Evolutionary conservation across 1,139 yeast genomes (phyloP).

Genomic region (Lodderomyces orthopsilosis): DNA sequence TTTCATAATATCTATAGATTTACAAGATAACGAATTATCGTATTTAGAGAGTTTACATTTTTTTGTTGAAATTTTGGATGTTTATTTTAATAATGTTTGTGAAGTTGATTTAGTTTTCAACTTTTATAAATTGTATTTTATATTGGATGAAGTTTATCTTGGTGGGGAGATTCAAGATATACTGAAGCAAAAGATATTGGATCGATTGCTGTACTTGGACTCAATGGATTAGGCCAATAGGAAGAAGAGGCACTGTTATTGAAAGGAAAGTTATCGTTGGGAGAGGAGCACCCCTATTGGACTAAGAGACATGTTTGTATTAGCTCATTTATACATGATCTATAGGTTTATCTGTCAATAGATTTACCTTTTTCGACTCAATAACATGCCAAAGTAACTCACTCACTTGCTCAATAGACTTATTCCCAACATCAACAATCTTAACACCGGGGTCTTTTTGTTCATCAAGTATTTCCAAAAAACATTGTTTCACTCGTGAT

Average conservation of each 20-base stretch:
- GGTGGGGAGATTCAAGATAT: conserved; percentile 82
- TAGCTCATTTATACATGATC: conserved; percentile 5
- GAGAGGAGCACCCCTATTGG: not conserved
- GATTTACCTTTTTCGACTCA: conserved; percentile 13
- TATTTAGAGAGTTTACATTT: conserved; percentile 83
- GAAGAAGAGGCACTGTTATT: not conserved
- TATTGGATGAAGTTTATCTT: conserved; percentile 70
- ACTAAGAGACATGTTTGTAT: too few relatives aligned
- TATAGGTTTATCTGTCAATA: conserved; percentile 16
- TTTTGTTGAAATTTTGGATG: conserved; percentile 84
- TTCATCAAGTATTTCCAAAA: conserved; percentile 44
- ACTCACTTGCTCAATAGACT: conserved; percentile 57
- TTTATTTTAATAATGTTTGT: conserved; percentile 86
- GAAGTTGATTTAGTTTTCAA: conserved; percentile 87
- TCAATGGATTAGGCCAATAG: conserved; percentile 25
- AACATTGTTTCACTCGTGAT: conserved; percentile 57
- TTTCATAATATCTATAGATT: conserved; percentile 76
- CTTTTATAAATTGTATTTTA: conserved; percentile 67
- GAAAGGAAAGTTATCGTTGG: not conserved
- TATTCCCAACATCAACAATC: conserved; percentile 58
- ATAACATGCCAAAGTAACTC: conserved; percentile 27
- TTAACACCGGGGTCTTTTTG: conserved; percentile 31
- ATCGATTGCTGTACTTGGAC: conserved; percentile 51
- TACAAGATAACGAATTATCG: conserved; percentile 73
- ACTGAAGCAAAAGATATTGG: conserved; percentile 56